Evolutionary conservation across 2,329 filamentous ascomycete species (phyloP).

Genomic region (Aschersonia sp.): DNA sequence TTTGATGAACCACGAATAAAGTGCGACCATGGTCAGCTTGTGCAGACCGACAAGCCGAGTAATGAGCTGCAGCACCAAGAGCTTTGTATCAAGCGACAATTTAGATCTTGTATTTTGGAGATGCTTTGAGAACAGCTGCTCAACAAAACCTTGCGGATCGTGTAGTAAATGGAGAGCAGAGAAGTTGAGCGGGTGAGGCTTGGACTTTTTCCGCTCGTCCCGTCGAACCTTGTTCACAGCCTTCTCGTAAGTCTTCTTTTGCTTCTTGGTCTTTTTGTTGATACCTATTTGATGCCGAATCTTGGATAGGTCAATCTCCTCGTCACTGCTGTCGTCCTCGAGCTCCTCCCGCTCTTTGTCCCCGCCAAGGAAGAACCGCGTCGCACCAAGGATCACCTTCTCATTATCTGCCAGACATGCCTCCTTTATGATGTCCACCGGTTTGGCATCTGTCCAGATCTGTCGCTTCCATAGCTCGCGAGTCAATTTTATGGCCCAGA

Average conservation of each 20-base stretch:
- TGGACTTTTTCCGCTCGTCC: slow-evolving; percentile 74
- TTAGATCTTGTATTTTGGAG: slow-evolving; percentile 76
- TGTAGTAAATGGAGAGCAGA: slow-evolving; percentile 87
- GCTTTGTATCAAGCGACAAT: slow-evolving; percentile 74
- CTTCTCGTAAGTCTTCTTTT: slow-evolving; percentile 61
- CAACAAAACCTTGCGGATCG: slow-evolving; percentile 87
- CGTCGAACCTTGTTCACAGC: slow-evolving; percentile 72
- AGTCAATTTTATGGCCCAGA: slow-evolving; percentile 94
- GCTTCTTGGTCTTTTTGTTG: slow-evolving; percentile 94
- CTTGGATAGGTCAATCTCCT: slow-evolving; percentile 63
- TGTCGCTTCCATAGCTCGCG: slow-evolving; percentile 93
- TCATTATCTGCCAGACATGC: slow-evolving; percentile 79
- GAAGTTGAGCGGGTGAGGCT: slow-evolving; percentile 84
- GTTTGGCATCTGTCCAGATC: slow-evolving; percentile 86
- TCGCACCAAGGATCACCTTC: slow-evolving; percentile 77
- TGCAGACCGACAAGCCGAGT: slow-evolving; percentile 85
- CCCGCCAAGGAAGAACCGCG: slow-evolving; percentile 88
- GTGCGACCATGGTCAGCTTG: slow-evolving; percentile 73
- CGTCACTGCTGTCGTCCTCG: slow-evolving; percentile 77
- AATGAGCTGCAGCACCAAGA: slow-evolving; percentile 81
- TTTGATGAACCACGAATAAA: slow-evolving; percentile 96
- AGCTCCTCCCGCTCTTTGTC: slow-evolving; percentile 92
- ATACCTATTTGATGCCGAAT: slow-evolving; percentile 76
- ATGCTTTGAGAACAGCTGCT: slow-evolving; percentile 80
- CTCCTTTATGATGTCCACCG: slow-evolving; percentile 97